Evolutionary conservation across 306 rosid genomes (phyloP).

Genomic region (Cajanus cajan): DNA sequence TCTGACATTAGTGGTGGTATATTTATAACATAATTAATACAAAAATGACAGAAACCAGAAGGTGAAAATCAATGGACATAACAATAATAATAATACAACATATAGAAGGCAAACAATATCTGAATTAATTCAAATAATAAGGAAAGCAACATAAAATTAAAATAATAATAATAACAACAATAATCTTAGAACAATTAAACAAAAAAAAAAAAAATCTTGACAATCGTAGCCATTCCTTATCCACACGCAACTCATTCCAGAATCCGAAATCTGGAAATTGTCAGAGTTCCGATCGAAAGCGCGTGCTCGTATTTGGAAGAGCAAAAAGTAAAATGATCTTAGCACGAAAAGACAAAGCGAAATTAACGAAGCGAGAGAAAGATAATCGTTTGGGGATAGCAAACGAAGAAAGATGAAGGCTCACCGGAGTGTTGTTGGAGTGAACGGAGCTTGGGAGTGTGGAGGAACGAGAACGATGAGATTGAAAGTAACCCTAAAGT

Average conservation of each 20-base stretch:
- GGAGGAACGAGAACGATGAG: not conserved
- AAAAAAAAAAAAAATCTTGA: not conserved
- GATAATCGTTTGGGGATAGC: not conserved
- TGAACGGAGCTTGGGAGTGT: constrained; percentile 20
- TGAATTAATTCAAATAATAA: not conserved
- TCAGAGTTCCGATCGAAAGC: not conserved
- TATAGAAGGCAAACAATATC: not conserved
- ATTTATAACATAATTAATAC: no score
- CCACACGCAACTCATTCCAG: not conserved
- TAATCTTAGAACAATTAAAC: not conserved
- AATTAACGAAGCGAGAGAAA: not conserved
- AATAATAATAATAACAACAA: not conserved
- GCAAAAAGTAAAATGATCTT: not conserved
- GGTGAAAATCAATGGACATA: not conserved
- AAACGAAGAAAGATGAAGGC: not conserved
- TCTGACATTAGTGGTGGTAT: not conserved
- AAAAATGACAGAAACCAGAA: not conserved
- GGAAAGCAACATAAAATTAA: not conserved
- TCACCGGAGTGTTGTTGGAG: constrained; percentile 13
- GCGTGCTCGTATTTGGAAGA: not conserved
- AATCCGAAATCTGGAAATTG: constrained; percentile 5
- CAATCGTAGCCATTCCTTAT: not conserved
- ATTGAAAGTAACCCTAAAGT: constrained; percentile 21
- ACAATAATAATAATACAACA: not conserved
- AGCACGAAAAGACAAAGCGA: not conserved